Base-by-base conservation (phyloP, 2,329 filamentous ascomycete genomes). In the Colletotrichum chlorophyti region DNA sequence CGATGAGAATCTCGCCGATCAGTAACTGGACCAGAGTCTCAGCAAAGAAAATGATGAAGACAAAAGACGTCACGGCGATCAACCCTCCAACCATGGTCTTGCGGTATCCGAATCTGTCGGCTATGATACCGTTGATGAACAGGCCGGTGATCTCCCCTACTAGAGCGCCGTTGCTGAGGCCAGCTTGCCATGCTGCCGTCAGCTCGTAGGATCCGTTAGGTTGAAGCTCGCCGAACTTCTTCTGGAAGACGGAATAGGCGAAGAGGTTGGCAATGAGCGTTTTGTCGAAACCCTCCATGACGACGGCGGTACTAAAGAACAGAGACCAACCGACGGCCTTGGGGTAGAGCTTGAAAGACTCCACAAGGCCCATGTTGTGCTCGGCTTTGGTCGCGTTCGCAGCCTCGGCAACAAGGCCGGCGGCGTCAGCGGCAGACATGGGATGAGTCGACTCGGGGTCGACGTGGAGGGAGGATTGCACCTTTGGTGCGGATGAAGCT, bases 141-240 rank as follows among this genome's bases (percentile, higher is more conserved):
- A 83, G 73, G 2, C 83, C 83, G 2, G 83, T 35, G 19, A 85
- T 79, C 53, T 79, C 73, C 10, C 83, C 83, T 3, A 74, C 74
- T 5, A 76, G 71, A 0, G 76, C 73, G 9, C 76, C 81, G 40
- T 82, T 83, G 37, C 73, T 75, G 4, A 85, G 69, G 6, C 76
- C 80, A 3, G 80, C 75, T 65, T 84, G 82, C 83, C 83, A 85
- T 0, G 75, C 69, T 41, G 61, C 53, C 1, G 77, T 75, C 43
- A 85, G 67, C 57, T 82, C 69, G 58, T 81, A 81, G 1, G 63
- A 68, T 1, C 74, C 77, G 24, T 78, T 65, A 1, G 68, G 60
- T 11, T 69, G 65, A 26, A 51, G 37, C 6, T 64, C 49, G 8
- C 79, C 79, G 53, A 77, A 83, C 49, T 69, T 74, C 57, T 62